A percentile compares a stretch with the other conserved stretches of the same genome.
phyloP scores from a whole-genome alignment of 2,329 filamentous ascomycete species.

The Sordariomycetes sp. region DNA sequence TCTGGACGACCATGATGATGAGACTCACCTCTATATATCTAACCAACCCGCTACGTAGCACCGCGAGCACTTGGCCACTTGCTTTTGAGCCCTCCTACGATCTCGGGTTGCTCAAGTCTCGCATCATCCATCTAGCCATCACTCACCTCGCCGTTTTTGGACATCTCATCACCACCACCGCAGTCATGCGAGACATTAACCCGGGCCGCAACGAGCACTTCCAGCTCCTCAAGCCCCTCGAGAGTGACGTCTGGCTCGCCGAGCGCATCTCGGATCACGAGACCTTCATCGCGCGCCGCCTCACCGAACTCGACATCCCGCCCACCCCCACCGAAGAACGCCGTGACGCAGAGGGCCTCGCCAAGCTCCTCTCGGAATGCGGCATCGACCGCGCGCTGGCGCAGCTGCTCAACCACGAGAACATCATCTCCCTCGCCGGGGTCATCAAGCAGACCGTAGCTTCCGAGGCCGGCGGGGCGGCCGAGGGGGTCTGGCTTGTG shows the following conservation, averaged over 20 bases:
- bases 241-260: constrained; percentile 18
- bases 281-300: constrained; percentile 18
- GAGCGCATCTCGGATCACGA: constrained; percentile 15
- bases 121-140: not conserved
- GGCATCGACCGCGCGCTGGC: constrained; percentile 16
- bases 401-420: constrained; percentile 32
- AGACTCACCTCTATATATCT: not conserved
- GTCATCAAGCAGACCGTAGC: constrained; percentile 13
- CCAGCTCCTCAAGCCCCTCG: constrained; percentile 15
- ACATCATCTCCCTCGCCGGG: constrained; percentile 29
- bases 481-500: constrained; percentile 19
- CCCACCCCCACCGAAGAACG: constrained; percentile 8
- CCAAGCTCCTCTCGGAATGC: constrained; percentile 13
- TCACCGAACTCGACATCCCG: constrained; percentile 9
- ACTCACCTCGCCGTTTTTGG: not conserved
- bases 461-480: constrained; percentile 4
- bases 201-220: constrained; percentile 9
- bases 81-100: not conserved
- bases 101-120: not conserved
- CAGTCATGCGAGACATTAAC: not conserved
- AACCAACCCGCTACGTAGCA: not conserved
- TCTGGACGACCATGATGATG: not conserved
- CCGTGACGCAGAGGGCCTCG: constrained; percentile 11
- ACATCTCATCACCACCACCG: not conserved
- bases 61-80: too few relatives aligned